A percentile compares a stretch with the other conserved stretches of the same genome.
phyloP scores from a whole-genome alignment of 345 rosid species.

The Eucalyptus pauciflora region DNA sequence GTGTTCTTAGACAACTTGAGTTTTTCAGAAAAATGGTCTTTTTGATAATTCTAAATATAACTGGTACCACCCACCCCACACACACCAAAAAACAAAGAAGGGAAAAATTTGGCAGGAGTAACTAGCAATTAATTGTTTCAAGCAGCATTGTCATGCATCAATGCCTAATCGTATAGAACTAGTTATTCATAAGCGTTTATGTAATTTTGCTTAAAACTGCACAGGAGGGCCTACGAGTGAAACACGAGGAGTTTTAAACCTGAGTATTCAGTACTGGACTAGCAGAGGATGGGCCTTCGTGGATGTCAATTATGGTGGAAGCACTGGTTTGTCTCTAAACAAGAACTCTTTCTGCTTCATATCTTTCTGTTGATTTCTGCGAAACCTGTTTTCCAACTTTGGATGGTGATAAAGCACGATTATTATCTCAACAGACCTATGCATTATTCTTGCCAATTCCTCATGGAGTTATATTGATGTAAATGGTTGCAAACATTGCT shows the following conservation, averaged over 20 bases:
- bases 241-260: constrained; percentile 57
- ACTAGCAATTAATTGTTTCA: not conserved
- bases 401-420: not conserved
- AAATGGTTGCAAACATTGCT: not conserved
- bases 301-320: constrained; percentile 98
- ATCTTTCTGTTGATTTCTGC: not conserved
- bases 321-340: constrained; percentile 68
- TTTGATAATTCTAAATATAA: not conserved
- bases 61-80: not conserved
- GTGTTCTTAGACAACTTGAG: not conserved
- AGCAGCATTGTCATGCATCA: not conserved
- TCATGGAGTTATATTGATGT: not conserved
- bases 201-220: not conserved
- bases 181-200: not conserved
- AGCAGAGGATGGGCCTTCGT: constrained; percentile 98
- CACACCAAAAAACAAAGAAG: no score
- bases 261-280: constrained; percentile 88
- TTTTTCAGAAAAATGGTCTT: not conserved
- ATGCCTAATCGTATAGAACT: not conserved
- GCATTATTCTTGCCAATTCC: not conserved
- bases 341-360: not conserved
- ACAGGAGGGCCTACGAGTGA: constrained; percentile 95
- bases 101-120: not conserved
- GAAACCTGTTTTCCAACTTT: not conserved
- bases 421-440: not conserved